These are phyloP conservation scores for Fusarium cyanostomum DNA, from an alignment of 2,329 filamentous ascomycete species.

Conservation along the genomic window DNA sequence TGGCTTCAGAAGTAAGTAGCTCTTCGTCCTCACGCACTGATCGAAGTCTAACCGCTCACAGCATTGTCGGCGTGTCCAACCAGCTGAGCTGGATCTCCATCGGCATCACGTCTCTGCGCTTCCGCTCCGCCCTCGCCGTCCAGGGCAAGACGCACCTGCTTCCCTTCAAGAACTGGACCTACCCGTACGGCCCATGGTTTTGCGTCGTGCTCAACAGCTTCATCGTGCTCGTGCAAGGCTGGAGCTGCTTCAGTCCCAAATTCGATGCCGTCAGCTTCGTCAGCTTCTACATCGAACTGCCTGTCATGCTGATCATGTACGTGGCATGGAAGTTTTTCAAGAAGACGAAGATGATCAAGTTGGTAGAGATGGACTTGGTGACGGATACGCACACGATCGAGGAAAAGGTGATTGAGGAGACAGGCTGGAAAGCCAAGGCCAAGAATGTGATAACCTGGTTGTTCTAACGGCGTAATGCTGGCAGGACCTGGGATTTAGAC, in stretches of 20 bases:
- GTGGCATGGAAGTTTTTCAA: constrained; percentile 77
- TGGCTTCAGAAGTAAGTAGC: constrained; percentile 70
- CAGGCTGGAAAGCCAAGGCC: constrained; percentile 59
- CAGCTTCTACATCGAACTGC: constrained; percentile 70
- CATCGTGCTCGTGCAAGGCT: constrained; percentile 71
- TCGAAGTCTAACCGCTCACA: constrained; percentile 37
- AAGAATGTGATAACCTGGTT: constrained; percentile 47
- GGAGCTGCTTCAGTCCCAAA: constrained; percentile 67
- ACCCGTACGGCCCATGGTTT: constrained; percentile 68
- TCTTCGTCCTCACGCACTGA: not conserved
- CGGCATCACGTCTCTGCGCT: constrained; percentile 71
- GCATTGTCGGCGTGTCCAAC: constrained; percentile 73
- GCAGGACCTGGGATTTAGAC: too few relatives aligned
- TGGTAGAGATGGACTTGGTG: constrained; percentile 70
- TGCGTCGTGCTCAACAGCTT: constrained; percentile 66
- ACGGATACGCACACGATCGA: constrained; percentile 67
- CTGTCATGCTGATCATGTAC: constrained; percentile 70
- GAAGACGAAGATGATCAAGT: constrained; percentile 64
- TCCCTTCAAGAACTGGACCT: constrained; percentile 74
- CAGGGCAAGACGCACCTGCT: constrained; percentile 70
- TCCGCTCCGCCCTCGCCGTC: constrained; percentile 64
- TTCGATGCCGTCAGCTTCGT: constrained; percentile 70
- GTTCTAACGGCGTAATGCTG: constrained; percentile 36
- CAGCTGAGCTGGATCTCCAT: constrained; percentile 74
- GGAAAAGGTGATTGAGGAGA: constrained; percentile 37